Evolutionary conservation across 805 yeast genomes (phyloP), one percentile per base, ranked within the genome.

Genomic region (Lipomyces sp.): DNA sequence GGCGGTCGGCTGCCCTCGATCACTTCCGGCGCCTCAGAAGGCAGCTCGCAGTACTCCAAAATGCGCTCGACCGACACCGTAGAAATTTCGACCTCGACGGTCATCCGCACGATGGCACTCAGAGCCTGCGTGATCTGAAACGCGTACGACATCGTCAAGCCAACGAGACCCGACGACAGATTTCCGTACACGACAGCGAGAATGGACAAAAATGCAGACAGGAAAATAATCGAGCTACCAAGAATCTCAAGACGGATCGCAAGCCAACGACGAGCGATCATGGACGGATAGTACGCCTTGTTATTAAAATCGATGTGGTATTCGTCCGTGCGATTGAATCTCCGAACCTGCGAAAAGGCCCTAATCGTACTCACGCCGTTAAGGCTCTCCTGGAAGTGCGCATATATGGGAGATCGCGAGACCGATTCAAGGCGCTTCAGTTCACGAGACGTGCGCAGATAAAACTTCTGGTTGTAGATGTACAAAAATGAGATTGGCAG

Each of bases 101-200:
- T 87, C 98, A 90, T 90, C 71, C 98, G 80, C 28, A 93, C 98
- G 70, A 93, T 88, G 96, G 96, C 87, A 68, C 90, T 89, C 69
- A 93, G 77, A 0, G 96, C 77, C 68, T 87, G 95, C 0, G 98
- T 93, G 51, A 89, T 78, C 68, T 88, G 95, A 56, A 93, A 75
- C 2, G 98, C 91, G 69, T 93, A 93, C 39, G 95, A 84, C 61
- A 93, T 86, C 19, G 96, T 84, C 63, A 93, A 74, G 74, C 98
- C 98, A 63, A 90, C 89, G 65, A 86, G 72, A 70, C 98, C 98
- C n/a, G 96, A 87, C 18, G 89, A 78, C 31, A 91, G 74, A 18
- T 71, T 68, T 8, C 96, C 95, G 18, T 76, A 72, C 49, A 72
- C 76, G 58, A 89, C 73, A 23, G 89, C 78, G 53, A 81, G 66